These are phyloP conservation scores for Sungouiozyma intestinalis DNA, from an alignment of 805 yeast species.

Conservation along the genomic window DNA sequence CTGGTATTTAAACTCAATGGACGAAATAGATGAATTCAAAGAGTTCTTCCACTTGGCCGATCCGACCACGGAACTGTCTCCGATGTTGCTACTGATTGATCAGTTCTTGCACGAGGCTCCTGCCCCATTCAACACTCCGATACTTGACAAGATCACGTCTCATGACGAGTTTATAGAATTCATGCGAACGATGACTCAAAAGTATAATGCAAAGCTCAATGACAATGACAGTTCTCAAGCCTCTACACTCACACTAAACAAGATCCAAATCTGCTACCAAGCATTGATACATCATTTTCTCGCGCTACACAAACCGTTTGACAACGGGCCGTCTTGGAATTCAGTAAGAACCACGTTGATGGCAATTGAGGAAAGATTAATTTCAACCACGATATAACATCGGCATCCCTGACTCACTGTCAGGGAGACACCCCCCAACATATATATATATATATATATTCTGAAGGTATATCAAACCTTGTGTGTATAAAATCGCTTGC, in stretches of 20 bases:
- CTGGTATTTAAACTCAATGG: slow-evolving; percentile 8
- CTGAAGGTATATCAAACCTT: no score
- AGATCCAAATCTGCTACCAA: not conserved
- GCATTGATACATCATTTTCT: not conserved
- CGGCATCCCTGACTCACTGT: no score
- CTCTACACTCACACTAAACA: not conserved
- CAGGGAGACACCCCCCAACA: no score
- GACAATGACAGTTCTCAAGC: not conserved
- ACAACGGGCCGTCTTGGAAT: not conserved
- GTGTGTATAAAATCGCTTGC: no score
- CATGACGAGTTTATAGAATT: not conserved
- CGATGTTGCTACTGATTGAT: slow-evolving; percentile 19
- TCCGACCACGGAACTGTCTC: slow-evolving; percentile 9
- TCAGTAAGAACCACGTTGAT: no score
- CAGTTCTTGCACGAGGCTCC: slow-evolving; percentile 10
- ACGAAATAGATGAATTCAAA: slow-evolving; percentile 12
- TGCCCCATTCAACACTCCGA: not conserved
- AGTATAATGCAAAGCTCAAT: not conserved
- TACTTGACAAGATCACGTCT: not conserved
- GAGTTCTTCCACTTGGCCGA: slow-evolving; percentile 13
- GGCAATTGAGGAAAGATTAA: no score
- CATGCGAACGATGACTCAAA: not conserved
- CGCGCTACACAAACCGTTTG: not conserved
- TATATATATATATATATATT: no score
- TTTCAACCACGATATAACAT: no score